Conservation (phyloP, 169 alveolate species). For the Plasmodium vinckei region DNA sequence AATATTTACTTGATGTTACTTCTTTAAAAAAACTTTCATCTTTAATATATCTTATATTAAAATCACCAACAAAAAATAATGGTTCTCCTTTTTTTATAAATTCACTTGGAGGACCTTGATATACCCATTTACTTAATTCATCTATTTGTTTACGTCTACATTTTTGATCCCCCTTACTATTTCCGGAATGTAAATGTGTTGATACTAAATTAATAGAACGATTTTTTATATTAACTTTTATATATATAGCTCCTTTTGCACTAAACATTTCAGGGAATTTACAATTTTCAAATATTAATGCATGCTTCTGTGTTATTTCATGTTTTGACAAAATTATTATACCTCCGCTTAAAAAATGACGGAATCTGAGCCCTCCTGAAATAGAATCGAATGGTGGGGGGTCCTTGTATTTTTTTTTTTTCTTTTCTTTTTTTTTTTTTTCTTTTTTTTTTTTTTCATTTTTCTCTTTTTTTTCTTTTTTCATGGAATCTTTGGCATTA, state of each 20-base stretch:
- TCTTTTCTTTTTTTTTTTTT: constrained; percentile 9
- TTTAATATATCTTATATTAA: constrained; percentile 31
- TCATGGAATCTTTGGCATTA: neutral
- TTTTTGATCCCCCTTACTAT: constrained; percentile 53
- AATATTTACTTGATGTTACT: constrained; percentile 15
- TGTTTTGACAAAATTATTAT: constrained; percentile 79
- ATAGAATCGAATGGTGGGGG: constrained; percentile 75
- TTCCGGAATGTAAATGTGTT: constrained; percentile 89
- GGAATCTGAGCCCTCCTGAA: constrained; percentile 78
- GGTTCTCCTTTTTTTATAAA: constrained; percentile 73
- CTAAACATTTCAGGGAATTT: constrained; percentile 80
- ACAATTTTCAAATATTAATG: constrained; percentile 70
- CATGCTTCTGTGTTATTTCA: constrained; percentile 79
- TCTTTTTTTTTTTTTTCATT: neutral
- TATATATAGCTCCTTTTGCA: constrained; percentile 88
- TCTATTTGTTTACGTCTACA: constrained; percentile 80
- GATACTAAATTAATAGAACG: constrained; percentile 84
- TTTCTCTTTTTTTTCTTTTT: neutral
- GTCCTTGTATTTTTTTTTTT: neutral
- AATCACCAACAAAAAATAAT: constrained; percentile 75
- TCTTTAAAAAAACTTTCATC: constrained; percentile 40
- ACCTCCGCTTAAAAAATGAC: constrained; percentile 80
- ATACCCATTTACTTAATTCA: constrained; percentile 86
- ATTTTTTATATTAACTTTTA: constrained; percentile 78
- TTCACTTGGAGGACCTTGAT: constrained; percentile 72